phyloP scores from a whole-genome alignment of 768 basidiomycete species.

The Daedaleopsis sinensis region DNA sequence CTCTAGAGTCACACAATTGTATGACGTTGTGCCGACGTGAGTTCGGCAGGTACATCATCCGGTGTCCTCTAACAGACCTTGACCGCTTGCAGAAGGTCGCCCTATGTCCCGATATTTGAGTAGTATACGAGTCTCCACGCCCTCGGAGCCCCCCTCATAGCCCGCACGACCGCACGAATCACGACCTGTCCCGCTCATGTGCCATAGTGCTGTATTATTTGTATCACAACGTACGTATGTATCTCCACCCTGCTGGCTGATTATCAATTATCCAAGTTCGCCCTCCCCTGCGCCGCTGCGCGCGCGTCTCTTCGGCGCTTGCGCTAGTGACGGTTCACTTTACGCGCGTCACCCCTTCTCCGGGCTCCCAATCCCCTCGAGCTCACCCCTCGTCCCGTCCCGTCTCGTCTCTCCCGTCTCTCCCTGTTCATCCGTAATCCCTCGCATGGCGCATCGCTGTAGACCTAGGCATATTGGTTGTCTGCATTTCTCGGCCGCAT shows the following conservation, averaged over 20 bases:
- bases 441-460: neutral
- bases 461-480: neutral
- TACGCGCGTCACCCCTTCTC: neutral
- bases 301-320: neutral
- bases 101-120: too few relatives aligned
- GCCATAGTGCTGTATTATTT: slow-evolving; percentile 14
- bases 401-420: too few relatives aligned
- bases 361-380: neutral
- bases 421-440: neutral
- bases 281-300: neutral
- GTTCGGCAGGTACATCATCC: too few relatives aligned
- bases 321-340: neutral
- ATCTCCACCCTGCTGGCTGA: slow-evolving; percentile 1
- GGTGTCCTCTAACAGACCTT: too few relatives aligned
- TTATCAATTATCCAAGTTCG: neutral
- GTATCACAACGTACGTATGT: slow-evolving; percentile 13
- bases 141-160: slow-evolving; percentile 7
- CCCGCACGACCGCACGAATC: neutral
- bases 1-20: too few relatives aligned
- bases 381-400: too few relatives aligned
- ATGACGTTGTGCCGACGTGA: too few relatives aligned
- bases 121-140: slow-evolving; percentile 15
- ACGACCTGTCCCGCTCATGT: neutral
- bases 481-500: neutral
- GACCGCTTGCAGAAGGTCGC: too few relatives aligned